Evolutionary conservation across 768 basidiomycete species (phyloP).

Genomic region (Psilocybe sp.): DNA sequence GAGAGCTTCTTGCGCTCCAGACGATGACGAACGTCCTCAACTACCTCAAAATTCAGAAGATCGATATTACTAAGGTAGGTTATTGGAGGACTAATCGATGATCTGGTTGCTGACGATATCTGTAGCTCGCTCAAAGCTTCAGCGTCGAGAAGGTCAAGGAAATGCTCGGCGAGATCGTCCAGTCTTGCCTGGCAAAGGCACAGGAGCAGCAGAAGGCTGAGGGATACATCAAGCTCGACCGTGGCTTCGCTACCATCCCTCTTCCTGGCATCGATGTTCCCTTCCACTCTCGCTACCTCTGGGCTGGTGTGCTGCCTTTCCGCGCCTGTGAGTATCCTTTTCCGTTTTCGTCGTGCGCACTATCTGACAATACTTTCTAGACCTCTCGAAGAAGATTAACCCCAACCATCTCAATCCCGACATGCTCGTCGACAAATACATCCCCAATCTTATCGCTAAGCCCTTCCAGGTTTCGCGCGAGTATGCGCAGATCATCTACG

Average conservation of each 20-base stretch:
- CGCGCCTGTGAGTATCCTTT: conserved; percentile 73
- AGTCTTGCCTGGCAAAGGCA: conserved; percentile 73
- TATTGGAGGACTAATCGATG: not conserved
- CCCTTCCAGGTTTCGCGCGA: conserved; percentile 81
- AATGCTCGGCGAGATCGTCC: conserved; percentile 91
- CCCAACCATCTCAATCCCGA: conserved; percentile 89
- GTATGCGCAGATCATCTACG: conserved; percentile 94
- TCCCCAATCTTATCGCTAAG: conserved; percentile 92
- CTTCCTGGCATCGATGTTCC: conserved; percentile 98
- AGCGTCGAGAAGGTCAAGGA: conserved; percentile 93
- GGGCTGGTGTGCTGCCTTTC: conserved; percentile 98
- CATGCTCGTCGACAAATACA: conserved; percentile 92
- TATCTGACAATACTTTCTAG: conserved; percentile 32
- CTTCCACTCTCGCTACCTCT: conserved; percentile 98
- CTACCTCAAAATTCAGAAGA: conserved; percentile 94
- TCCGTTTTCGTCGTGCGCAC: conserved; percentile 1
- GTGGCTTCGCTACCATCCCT: conserved; percentile 94
- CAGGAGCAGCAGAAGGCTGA: conserved; percentile 75
- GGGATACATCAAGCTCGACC: conserved; percentile 91
- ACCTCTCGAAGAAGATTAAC: conserved; percentile 98
- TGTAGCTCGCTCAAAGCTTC: conserved; percentile 82
- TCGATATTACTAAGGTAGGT: conserved; percentile 83
- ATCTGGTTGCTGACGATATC: conserved; percentile 5
- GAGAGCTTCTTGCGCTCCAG: conserved; percentile 90
- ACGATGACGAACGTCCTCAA: conserved; percentile 96